Base-by-base conservation (phyloP, 2,329 filamentous ascomycete genomes). In the Aspergillus sp. region DNA sequence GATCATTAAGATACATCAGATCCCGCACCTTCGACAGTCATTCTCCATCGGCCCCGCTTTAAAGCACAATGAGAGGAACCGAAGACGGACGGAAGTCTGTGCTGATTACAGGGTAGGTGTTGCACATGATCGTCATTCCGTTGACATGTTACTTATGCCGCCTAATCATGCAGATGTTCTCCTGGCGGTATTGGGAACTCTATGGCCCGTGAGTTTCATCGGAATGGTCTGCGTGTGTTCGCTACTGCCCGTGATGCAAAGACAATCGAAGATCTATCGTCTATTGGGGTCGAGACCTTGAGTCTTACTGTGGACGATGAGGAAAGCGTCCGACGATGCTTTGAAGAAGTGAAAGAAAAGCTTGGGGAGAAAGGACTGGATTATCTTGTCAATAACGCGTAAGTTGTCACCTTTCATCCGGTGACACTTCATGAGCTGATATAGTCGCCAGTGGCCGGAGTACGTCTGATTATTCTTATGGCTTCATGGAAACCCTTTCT, bases 171-270 rank as follows among this genome's bases (percentile, higher is more conserved):
- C 49, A 74, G 73, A 39, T 75, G 71, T 52, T 73, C 72, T 13
- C 81, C 83, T 6, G 83, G 84, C 41, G 82, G 83, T 56, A 86
- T 88, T 62, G 86, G 86, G 27, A 81, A 87, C 67, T 81, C 81
- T 15, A 77, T 88, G 13, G 84, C 84, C 1, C 77, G 79, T 17
- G 83, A 86, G 66, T 88, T 88, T 68, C 78, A 84, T 58, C 73
- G 68, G 25, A 63, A 73, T 73, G 83, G 83, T 54, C 75, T 84
- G 59, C 80, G 82, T 23, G 85, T 88, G 57, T 81, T 88, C 57
- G 84, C 83, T 11, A 86, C 84, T 3, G 84, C 84, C 11, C 80
- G 85, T 66, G 77, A 83, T 58, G 77, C 80, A 41, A 72, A 74
- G 17, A 78, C 78, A 49, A 80, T 86, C 65, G 68, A 77, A 32